Base-by-base conservation (phyloP, 495 filamentous ascomycete species). In the Aspergillus ellipticus region DNA sequence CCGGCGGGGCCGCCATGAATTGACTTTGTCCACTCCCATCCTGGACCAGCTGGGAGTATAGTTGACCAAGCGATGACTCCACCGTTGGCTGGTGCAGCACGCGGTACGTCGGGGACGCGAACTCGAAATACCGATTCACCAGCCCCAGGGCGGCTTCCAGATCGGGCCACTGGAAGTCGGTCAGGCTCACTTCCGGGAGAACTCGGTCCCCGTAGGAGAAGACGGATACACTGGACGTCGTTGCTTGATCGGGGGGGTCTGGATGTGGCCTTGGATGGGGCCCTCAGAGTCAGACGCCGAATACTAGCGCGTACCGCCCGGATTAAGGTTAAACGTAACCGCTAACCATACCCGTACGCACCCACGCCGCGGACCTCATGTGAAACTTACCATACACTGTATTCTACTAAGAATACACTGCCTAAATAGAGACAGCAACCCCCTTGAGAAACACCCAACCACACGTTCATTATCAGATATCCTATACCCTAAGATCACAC, bases 111-210 rank as follows among this genome's bases (percentile, higher is more conserved):
- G 64, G 68, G 4, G 66, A 61, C 29, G 66, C 66, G 33, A 71
- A 71, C 8, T 71, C 68, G 37, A 71, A 71, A 47, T 71, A 71
- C 17, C 66, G 64, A 48, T 51, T 62, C 6, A 64, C 49, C 35
- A 68, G 48, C n/a, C 29, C 31, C 19, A 60, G 55, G 1, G 62
- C 64, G 0, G 48, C 53, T 13, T 31, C 31, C 21, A 46, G 31
- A 48, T 55, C 47, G 2, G 66, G 68, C 67, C 67, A 70, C 41
- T 51, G 17, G 16, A 70, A 56, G 13, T 62, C 54, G 2, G 49
- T 35, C 22, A 55, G 41, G 10, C 26, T 43, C n/a, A 61, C 54
- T 6, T 46, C 52, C 13, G 61, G 63, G 6, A 50, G 55, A 4
- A 56, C 26, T 9, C 66, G 63, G 50, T 69, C 66, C 0, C 66